Evolutionary conservation across 2,329 filamentous ascomycete species (phyloP).

Genomic region (Exophiala bonariae): DNA sequence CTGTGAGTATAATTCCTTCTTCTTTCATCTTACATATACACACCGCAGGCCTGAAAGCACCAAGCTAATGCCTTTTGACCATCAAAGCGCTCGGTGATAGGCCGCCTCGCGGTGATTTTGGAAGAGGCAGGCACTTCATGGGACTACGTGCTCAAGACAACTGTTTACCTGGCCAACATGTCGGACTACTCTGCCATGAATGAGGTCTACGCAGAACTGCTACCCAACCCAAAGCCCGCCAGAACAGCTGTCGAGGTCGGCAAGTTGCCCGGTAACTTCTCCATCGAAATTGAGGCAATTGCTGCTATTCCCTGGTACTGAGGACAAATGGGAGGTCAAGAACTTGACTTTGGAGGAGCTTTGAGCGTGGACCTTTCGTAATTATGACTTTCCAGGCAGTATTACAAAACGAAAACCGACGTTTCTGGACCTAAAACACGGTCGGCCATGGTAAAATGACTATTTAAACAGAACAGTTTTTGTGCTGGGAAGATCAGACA

Average conservation of each 20-base stretch:
- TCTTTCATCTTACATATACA: too few species aligned
- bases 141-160: slow-evolving; percentile 65
- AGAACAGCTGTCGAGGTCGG: slow-evolving; percentile 14
- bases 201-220: slow-evolving; percentile 64
- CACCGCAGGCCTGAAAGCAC: too few species aligned
- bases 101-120: slow-evolving; percentile 60
- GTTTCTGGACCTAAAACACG: too few species aligned
- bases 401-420: too few species aligned
- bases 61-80: not conserved
- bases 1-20: too few species aligned
- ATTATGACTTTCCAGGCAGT: too few species aligned
- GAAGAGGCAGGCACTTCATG: slow-evolving; percentile 59
- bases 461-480: too few species aligned
- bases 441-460: too few species aligned
- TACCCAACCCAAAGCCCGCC: slow-evolving; percentile 15
- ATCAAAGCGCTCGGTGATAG: slow-evolving; percentile 53
- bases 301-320: slow-evolving; percentile 10
- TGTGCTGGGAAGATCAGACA: too few species aligned
- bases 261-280: slow-evolving; percentile 10
- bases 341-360: not conserved
- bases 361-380: not conserved
- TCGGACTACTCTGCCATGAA: slow-evolving; percentile 75
- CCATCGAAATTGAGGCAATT: slow-evolving; percentile 13
- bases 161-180: slow-evolving; percentile 66
- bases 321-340: not conserved